Percentiles rank a stretch among this genome's conserved stretches.
Evolutionary conservation across 108 stramenopile species (phyloP).

Genomic region (Cyclotella choctawhatcheeana): DNA sequence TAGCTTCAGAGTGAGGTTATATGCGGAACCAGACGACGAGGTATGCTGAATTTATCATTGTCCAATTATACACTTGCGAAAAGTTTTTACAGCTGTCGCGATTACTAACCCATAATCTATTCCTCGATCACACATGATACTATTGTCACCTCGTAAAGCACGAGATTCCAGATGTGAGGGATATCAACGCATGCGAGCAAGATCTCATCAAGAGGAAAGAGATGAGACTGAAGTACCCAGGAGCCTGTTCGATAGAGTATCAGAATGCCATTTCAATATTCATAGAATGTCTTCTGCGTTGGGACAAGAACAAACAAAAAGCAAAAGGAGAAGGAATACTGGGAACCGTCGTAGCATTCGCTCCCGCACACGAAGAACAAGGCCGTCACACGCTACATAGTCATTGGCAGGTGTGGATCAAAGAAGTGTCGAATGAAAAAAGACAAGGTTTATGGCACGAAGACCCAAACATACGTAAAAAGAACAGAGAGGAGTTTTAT

Average conservation of each 20-base stretch:
- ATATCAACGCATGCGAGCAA: too few species aligned
- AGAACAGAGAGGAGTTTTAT: background rate
- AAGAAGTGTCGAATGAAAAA: background rate
- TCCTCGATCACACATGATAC: too few species aligned
- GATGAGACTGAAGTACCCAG: background rate
- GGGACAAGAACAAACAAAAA: conserved; percentile 4
- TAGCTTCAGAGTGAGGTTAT: background rate
- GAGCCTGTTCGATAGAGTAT: background rate
- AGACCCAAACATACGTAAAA: background rate
- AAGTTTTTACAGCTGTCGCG: too few species aligned
- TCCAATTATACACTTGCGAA: too few species aligned
- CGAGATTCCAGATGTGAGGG: too few species aligned
- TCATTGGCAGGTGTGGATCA: conserved; percentile 10
- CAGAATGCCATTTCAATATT: background rate
- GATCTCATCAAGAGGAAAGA: too few species aligned
- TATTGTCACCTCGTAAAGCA: too few species aligned
- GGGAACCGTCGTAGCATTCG: background rate
- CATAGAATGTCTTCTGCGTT: background rate
- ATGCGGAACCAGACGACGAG: too few species aligned
- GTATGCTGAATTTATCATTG: too few species aligned
- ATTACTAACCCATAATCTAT: too few species aligned
- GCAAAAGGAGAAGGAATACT: background rate
- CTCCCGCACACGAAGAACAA: conserved; percentile 11
- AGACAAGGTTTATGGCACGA: background rate
- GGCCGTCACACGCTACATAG: background rate